Evolutionary conservation across 345 rosid genomes (phyloP).

Genomic region (Triadica sebifera): DNA sequence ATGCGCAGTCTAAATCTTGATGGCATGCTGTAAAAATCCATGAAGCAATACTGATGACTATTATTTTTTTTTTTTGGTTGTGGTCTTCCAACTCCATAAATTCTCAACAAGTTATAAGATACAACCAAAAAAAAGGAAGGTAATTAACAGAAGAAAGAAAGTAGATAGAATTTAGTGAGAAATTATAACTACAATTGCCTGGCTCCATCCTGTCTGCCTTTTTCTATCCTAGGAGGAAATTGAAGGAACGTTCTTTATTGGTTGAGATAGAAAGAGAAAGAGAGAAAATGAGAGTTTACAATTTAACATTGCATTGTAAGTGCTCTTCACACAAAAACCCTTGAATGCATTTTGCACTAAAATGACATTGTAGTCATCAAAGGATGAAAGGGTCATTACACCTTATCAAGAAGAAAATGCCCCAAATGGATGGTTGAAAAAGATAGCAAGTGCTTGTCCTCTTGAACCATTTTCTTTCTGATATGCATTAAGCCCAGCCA

Average conservation of each 20-base stretch:
- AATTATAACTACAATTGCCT: constrained; percentile 40
- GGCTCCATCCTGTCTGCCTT: constrained; percentile 75
- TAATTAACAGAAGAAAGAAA: constrained; percentile 8
- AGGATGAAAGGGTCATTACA: constrained; percentile 28
- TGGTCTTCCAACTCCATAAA: not conserved
- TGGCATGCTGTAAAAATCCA: not conserved
- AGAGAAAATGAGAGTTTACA: constrained; percentile 3
- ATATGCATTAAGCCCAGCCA: not conserved
- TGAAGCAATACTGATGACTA: not conserved
- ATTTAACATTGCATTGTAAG: constrained; percentile 1
- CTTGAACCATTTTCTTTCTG: constrained; percentile 27
- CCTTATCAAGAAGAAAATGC: constrained; percentile 25
- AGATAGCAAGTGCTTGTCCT: constrained; percentile 47
- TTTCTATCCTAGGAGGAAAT: constrained; percentile 22
- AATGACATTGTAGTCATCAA: constrained; percentile 12
- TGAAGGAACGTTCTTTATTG: constrained; percentile 20
- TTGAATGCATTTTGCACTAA: constrained; percentile 10
- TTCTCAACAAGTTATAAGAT: not conserved
- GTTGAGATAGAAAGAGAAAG: constrained; percentile 7
- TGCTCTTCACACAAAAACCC: constrained; percentile 20
- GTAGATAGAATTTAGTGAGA: not conserved
- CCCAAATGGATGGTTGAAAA: constrained; percentile 47
- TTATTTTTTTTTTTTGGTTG: too few species aligned
- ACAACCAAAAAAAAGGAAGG: too few species aligned
- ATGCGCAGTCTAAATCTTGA: constrained; percentile 17